Percentiles rank a stretch among this genome's conserved stretches.
Conservation (phyloP, 345 rosid species). For the Citrus sp. region DNA sequence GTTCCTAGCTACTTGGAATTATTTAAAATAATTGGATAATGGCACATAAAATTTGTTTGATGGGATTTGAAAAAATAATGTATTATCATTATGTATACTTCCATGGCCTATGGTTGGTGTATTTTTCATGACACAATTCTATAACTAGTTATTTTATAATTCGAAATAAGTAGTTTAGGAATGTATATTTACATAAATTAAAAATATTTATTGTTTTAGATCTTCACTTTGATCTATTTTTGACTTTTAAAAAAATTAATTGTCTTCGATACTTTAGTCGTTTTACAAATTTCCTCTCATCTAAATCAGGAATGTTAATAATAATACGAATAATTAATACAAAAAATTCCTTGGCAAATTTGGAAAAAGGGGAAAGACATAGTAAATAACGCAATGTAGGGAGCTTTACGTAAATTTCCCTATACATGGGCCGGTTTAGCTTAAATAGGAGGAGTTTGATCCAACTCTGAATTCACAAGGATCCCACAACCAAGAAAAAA, state of each 20-base stretch:
- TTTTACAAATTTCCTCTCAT: too few species aligned
- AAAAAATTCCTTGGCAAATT: background rate
- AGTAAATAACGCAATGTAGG: background rate
- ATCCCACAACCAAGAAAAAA: background rate
- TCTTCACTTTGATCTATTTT: too few species aligned
- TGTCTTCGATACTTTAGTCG: too few species aligned
- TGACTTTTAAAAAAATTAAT: too few species aligned
- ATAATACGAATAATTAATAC: too few species aligned
- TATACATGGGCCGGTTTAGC: constrained; percentile 17
- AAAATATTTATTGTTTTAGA: too few species aligned
- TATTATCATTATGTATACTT: too few species aligned
- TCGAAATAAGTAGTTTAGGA: background rate
- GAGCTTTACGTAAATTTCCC: constrained; percentile 4
- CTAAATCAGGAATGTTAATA: too few species aligned
- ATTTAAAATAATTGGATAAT: background rate
- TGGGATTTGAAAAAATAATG: too few species aligned
- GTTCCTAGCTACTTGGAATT: background rate
- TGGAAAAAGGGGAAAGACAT: background rate
- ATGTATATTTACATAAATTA: too few species aligned
- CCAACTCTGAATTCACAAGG: background rate
- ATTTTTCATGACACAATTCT: background rate
- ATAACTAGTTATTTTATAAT: too few species aligned
- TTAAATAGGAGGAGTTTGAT: constrained; percentile 1
- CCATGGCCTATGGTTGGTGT: background rate
- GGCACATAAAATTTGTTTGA: background rate